A percentile compares a stretch with the other conserved stretches of the same genome.
Evolutionary conservation across 2,329 filamentous ascomycete species (phyloP).

Genomic region (Penicillium sp.): DNA sequence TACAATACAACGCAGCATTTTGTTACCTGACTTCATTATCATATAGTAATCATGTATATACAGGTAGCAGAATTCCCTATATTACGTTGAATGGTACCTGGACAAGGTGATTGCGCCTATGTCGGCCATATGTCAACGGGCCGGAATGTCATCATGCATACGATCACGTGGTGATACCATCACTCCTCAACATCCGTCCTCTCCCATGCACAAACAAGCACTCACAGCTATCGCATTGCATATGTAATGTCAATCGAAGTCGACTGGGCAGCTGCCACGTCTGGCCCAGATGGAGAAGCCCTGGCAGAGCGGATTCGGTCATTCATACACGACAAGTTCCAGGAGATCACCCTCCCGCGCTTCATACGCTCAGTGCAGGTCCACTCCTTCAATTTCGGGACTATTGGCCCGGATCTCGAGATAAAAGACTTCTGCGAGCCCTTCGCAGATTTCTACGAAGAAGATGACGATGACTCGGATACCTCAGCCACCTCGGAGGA

Average conservation of each 20-base stretch:
- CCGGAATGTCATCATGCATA: background rate
- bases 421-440: conserved; percentile 97
- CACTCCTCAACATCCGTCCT: conserved; percentile 12
- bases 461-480: conserved; percentile 55
- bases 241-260: conserved; percentile 89
- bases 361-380: conserved; percentile 97
- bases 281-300: conserved; percentile 77
- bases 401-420: conserved; percentile 75
- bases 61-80: too few species aligned
- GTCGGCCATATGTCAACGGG: background rate
- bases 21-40: background rate
- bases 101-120: background rate
- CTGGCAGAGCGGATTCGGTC: conserved; percentile 82
- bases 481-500: conserved; percentile 38
- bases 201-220: conserved; percentile 3
- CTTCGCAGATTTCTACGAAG: conserved; percentile 92
- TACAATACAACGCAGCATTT: background rate
- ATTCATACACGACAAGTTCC: conserved; percentile 95
- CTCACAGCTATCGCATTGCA: conserved; percentile 13
- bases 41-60: background rate
- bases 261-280: conserved; percentile 90
- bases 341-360: conserved; percentile 81
- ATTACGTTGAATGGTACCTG: background rate
- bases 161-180: conserved; percentile 13
- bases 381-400: conserved; percentile 89